Conservation (phyloP, 306 rosid species). For the Gastrolobium bilobum region DNA sequence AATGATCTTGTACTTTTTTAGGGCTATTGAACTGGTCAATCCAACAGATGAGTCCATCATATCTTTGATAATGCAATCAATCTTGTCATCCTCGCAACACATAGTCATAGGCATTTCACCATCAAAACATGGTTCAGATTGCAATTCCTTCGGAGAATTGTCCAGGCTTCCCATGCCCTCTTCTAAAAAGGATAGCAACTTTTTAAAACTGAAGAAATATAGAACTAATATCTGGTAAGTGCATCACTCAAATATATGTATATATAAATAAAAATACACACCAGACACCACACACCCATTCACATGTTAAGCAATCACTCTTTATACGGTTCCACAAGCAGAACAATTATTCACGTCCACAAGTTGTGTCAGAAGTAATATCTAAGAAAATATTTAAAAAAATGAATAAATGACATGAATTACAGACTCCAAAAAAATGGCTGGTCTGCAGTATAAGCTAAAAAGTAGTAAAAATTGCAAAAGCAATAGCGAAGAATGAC, state of each 20-base stretch:
- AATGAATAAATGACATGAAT: neutral
- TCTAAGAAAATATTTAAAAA: conserved; percentile 2
- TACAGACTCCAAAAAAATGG: conserved; percentile 4
- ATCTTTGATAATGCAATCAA: conserved; percentile 64
- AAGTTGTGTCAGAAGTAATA: conserved; percentile 14
- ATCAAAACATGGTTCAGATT: conserved; percentile 59
- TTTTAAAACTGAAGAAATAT: conserved; percentile 73
- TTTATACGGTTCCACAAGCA: conserved; percentile 30
- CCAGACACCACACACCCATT: neutral
- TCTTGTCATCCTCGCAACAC: conserved; percentile 54
- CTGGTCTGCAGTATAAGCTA: neutral
- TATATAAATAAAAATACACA: neutral
- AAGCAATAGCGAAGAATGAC: neutral
- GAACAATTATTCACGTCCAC: conserved; percentile 27
- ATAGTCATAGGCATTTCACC: conserved; percentile 55
- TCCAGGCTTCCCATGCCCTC: conserved; percentile 62
- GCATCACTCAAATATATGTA: conserved; percentile 8
- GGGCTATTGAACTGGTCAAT: conserved; percentile 58
- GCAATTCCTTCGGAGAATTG: conserved; percentile 51
- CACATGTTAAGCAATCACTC: conserved; percentile 24
- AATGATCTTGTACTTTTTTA: conserved; percentile 65
- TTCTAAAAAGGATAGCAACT: conserved; percentile 68
- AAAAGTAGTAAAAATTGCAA: neutral
- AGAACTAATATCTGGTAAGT: conserved; percentile 49
- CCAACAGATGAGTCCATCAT: conserved; percentile 71